Evolutionary conservation across 306 rosid species (phyloP), one percentile per base, ranked within the genome.

Genomic region (Begonia peltatifolia): DNA sequence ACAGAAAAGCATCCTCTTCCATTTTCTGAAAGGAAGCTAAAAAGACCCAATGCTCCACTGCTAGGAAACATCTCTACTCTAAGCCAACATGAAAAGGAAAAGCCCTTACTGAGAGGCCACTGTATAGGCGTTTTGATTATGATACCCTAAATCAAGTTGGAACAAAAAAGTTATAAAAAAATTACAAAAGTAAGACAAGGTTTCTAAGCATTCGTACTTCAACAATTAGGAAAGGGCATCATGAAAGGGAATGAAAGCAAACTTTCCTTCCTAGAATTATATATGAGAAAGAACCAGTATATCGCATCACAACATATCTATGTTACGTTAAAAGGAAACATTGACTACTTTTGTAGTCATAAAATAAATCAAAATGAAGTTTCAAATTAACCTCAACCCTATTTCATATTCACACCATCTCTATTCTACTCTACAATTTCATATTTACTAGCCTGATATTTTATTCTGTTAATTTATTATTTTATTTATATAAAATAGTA

Each of bases 41-140:
- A 90, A 64, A 90, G 87, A 59, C 95, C 92, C 97, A 90, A 80
- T 57, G 77, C 67, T 66, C 90, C 97, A 76, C 64, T 71, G 54
- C 75, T 67, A 67, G 95, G 97, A 62, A 90, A 90, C 74, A 80
- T 83, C 73, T 90, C 97, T 65, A 90, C 71, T 66, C 97, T 78
- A 50, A 90, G 87, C 97, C 97, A 90, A 54, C 95, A 85, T 65
- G 95, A 78, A 83, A 85, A 85, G 20, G 97, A 78, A 76, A 80
- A 90, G 0, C 97, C 97, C 77, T 83, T 90, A 53, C 68, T 67
- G 70, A 83, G 79, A 62, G 95, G 97, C 95, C 87, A 90, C 75
- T 85, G 97, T 65, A 85, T 63, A 59, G 97, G 95, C 1, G 94
- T 90, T 65, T 74, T 76, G 61, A 90, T 72, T 58, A 67, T 36